phyloP scores from a whole-genome alignment of 2,329 filamentous ascomycete species.

The Hypoxylon sp. region DNA sequence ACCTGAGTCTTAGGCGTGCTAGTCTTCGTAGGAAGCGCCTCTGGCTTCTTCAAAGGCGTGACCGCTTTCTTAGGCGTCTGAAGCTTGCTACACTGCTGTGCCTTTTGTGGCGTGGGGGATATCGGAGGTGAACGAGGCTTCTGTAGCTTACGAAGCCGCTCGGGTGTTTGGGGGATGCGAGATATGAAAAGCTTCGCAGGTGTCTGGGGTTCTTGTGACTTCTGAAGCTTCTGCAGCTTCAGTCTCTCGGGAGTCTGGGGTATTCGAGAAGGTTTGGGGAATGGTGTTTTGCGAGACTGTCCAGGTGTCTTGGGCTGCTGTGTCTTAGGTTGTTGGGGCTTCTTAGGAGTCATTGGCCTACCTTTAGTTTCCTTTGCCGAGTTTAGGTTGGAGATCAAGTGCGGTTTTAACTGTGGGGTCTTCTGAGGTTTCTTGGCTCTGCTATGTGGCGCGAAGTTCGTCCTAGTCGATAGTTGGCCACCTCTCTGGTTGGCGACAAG shows the following conservation, averaged over 20 bases:
- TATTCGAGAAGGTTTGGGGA: slow-evolving; percentile 15
- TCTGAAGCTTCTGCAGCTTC: slow-evolving; percentile 20
- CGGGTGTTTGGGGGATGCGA: slow-evolving; percentile 24
- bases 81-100: slow-evolving; percentile 5
- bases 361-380: slow-evolving; percentile 83
- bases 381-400: slow-evolving; percentile 88
- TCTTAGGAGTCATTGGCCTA: slow-evolving; percentile 62
- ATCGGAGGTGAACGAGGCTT: slow-evolving; percentile 8
- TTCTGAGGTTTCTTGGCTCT: slow-evolving; percentile 70
- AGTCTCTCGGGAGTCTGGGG: slow-evolving; percentile 7
- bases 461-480: slow-evolving; percentile 66
- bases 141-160: slow-evolving; percentile 19
- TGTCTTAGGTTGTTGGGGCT: slow-evolving; percentile 14
- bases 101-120: slow-evolving; percentile 11
- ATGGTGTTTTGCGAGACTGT: slow-evolving; percentile 16
- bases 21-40: slow-evolving; percentile 2
- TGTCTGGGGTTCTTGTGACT: not conserved
- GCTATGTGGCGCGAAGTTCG: slow-evolving; percentile 62
- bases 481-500: slow-evolving; percentile 70
- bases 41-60: not conserved
- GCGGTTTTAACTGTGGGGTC: slow-evolving; percentile 78
- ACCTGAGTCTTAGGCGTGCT: slow-evolving; percentile 1
- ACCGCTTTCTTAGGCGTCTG: not conserved
- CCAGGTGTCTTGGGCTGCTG: slow-evolving; percentile 11
- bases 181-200: slow-evolving; percentile 15